Percentiles rank a stretch among this genome's conserved stretches.
phyloP scores from a whole-genome alignment of 2,329 filamentous ascomycete species.

The Claviceps lovelessii region DNA sequence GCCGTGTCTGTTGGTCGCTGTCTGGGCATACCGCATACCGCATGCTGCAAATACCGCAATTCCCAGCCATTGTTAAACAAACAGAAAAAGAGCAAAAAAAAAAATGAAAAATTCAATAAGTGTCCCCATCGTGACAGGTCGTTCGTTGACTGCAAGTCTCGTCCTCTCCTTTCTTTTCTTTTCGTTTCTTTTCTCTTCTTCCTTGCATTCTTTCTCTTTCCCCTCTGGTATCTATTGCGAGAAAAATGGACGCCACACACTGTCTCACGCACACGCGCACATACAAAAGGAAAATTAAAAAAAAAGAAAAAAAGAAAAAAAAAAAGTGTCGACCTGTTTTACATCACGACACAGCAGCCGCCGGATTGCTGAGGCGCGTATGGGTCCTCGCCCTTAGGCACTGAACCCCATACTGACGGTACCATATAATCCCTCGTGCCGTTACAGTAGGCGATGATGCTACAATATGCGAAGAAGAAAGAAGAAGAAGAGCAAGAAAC shows the following conservation, averaged over 20 bases:
- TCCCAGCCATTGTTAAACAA: constrained; percentile 1
- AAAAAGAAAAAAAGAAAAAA: neutral
- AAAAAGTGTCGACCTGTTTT: constrained; percentile 14
- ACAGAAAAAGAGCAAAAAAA: neutral
- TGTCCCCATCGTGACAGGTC: constrained; percentile 2
- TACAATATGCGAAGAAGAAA: constrained; percentile 21
- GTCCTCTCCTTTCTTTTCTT: neutral
- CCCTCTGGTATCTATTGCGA: constrained; percentile 1
- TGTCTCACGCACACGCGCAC: neutral
- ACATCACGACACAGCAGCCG: constrained; percentile 95
- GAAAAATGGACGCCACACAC: constrained; percentile 1
- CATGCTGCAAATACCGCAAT: neutral
- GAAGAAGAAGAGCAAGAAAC: no score
- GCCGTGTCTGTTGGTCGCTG: neutral
- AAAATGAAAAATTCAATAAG: neutral
- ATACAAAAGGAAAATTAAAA: neutral
- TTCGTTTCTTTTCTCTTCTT: neutral
- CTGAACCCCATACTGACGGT: constrained; percentile 85
- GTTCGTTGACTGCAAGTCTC: constrained; percentile 1
- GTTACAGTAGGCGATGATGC: constrained; percentile 96
- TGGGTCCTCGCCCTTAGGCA: constrained; percentile 93
- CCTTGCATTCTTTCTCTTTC: neutral
- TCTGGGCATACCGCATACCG: neutral
- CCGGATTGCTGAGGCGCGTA: constrained; percentile 89
- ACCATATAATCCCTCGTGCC: constrained; percentile 99